Evolutionary conservation across 192 early-diverging fungal species (phyloP).

Genomic region (Rhizophlyctis rosea): DNA sequence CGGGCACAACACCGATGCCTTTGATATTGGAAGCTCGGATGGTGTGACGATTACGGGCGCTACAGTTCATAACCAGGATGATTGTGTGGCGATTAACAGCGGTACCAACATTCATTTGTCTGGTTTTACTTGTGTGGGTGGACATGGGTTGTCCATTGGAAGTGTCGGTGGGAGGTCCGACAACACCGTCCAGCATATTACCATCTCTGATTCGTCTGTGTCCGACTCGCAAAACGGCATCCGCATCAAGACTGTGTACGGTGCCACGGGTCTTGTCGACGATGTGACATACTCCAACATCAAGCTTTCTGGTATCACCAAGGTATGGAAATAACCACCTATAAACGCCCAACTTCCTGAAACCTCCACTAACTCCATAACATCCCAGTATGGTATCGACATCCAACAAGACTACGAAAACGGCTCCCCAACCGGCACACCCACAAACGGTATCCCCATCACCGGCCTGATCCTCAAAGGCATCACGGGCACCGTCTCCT

Average conservation of each 20-base stretch:
- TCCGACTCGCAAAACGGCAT: constrained; percentile 23
- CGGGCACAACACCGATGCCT: constrained; percentile 25
- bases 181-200: constrained; percentile 37
- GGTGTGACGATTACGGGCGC: constrained; percentile 32
- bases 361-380: too few relatives aligned
- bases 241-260: constrained; percentile 48
- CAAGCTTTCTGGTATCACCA: constrained; percentile 27
- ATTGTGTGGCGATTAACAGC: constrained; percentile 50
- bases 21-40: constrained; percentile 19
- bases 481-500: constrained; percentile 6
- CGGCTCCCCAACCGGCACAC: constrained; percentile 31
- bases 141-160: constrained; percentile 37
- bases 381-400: constrained; percentile 37
- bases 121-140: constrained; percentile 40
- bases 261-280: constrained; percentile 39
- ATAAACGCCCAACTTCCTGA: too few relatives aligned
- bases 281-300: constrained; percentile 46
- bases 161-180: constrained; percentile 1
- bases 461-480: constrained; percentile 23
- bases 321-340: too few relatives aligned
- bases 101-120: constrained; percentile 43
- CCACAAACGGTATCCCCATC: constrained; percentile 36
- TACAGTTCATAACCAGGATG: constrained; percentile 45
- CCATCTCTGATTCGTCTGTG: constrained; percentile 26
- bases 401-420: constrained; percentile 50